Evolutionary conservation across 2,329 filamentous ascomycete species (phyloP).

Genomic region (Ophiostoma sp.): DNA sequence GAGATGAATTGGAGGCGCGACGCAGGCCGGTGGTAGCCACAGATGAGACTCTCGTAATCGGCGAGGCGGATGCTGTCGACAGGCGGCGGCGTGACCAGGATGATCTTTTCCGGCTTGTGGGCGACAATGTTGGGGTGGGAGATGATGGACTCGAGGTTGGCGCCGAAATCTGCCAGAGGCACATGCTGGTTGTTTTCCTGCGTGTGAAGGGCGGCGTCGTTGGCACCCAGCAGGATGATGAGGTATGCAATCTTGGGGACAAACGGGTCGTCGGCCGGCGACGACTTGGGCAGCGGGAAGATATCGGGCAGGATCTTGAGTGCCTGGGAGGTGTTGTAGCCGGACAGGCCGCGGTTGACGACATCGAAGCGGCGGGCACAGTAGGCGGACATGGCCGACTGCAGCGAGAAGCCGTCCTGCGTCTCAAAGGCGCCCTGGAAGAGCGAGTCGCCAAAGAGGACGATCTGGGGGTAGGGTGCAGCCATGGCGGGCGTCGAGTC

Average conservation of each 20-base stretch:
- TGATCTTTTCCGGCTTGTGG: slow-evolving; percentile 67
- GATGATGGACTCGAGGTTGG: slow-evolving; percentile 67
- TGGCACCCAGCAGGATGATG: slow-evolving; percentile 78
- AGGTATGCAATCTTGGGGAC: slow-evolving; percentile 62
- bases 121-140: slow-evolving; percentile 63
- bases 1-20: slow-evolving; percentile 46
- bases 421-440: slow-evolving; percentile 62
- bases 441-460: slow-evolving; percentile 88
- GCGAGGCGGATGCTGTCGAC: slow-evolving; percentile 67
- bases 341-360: slow-evolving; percentile 79
- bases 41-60: slow-evolving; percentile 40
- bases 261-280: slow-evolving; percentile 39
- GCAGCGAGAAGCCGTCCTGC: slow-evolving; percentile 66
- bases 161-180: slow-evolving; percentile 66
- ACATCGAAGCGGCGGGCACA: slow-evolving; percentile 77
- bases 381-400: slow-evolving; percentile 62
- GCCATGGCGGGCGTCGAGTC: slow-evolving; percentile 23
- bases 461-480: slow-evolving; percentile 61
- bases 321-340: slow-evolving; percentile 76
- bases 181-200: slow-evolving; percentile 67
- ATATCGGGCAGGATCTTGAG: slow-evolving; percentile 63
- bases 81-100: slow-evolving; percentile 79
- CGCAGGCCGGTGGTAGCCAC: slow-evolving; percentile 40
- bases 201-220: slow-evolving; percentile 70
- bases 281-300: slow-evolving; percentile 54